Evolutionary conservation across 2,329 filamentous ascomycete genomes (phyloP).

Genomic region (Phialophora verrucosa): DNA sequence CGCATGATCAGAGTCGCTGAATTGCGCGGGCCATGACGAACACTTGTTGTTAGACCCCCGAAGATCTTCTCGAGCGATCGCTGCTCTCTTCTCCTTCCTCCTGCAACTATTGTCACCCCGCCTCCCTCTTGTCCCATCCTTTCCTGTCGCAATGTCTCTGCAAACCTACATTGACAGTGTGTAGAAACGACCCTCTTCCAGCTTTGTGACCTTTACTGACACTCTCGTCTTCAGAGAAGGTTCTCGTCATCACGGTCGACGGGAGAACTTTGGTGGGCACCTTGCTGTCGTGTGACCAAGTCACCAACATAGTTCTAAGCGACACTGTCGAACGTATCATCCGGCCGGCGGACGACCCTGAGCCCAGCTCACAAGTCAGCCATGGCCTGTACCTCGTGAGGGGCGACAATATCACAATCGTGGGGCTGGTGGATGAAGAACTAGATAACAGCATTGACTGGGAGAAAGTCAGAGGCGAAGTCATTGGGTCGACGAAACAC

Average conservation of each 20-base stretch:
- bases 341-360: slow-evolving; percentile 79
- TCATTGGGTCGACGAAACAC: slow-evolving; percentile 40
- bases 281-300: slow-evolving; percentile 84
- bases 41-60: not conserved
- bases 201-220: slow-evolving; percentile 2
- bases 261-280: slow-evolving; percentile 84
- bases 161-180: slow-evolving; percentile 56
- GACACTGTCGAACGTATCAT: slow-evolving; percentile 89
- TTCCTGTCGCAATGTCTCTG: slow-evolving; percentile 57
- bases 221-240: slow-evolving; percentile 70
- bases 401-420: slow-evolving; percentile 91
- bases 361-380: slow-evolving; percentile 78
- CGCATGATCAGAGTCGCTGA: not conserved
- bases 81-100: not conserved
- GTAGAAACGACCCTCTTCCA: slow-evolving; percentile 18
- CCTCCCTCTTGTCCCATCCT: not conserved
- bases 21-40: not conserved
- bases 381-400: slow-evolving; percentile 90
- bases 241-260: slow-evolving; percentile 89
- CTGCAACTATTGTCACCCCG: not conserved
- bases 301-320: slow-evolving; percentile 88
- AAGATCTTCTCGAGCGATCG: not conserved
- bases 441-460: slow-evolving; percentile 91
- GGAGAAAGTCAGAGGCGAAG: slow-evolving; percentile 68
- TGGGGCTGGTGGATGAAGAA: slow-evolving; percentile 87